phyloP scores from a whole-genome alignment of 306 rosid species.

The Begonia fuchsioides region DNA sequence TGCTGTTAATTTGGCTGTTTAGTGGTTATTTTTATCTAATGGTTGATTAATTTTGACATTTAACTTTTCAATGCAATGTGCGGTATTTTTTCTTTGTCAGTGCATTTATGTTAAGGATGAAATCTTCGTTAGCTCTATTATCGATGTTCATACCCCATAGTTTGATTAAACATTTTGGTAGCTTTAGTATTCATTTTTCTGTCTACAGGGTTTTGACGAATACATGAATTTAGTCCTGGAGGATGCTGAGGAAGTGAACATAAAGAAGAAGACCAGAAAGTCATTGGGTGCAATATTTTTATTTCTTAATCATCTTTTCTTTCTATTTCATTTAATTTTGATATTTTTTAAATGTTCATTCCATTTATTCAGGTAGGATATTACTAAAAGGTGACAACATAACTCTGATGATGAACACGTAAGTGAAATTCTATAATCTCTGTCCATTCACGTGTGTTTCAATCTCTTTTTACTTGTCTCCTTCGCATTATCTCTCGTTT shows the following conservation, averaged over 20 bases:
- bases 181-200: too few species aligned
- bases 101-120: too few species aligned
- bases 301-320: background rate
- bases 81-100: too few species aligned
- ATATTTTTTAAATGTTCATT: conserved; percentile 10
- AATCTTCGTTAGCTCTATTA: too few species aligned
- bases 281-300: conserved; percentile 27
- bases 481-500: conserved; percentile 1
- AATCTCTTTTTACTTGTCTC: background rate
- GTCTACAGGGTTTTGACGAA: conserved; percentile 57
- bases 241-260: conserved; percentile 60
- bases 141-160: too few species aligned
- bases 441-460: too few species aligned
- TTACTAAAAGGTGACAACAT: conserved; percentile 88
- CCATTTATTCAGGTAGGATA: conserved; percentile 47
- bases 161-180: too few species aligned
- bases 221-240: conserved; percentile 58
- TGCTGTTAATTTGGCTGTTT: too few species aligned
- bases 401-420: conserved; percentile 81
- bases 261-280: conserved; percentile 71
- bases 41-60: too few species aligned
- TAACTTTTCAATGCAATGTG: too few species aligned
- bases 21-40: too few species aligned
- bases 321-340: background rate
- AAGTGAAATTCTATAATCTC: conserved; percentile 12